Conservation (phyloP, 2,329 filamentous ascomycete genomes). For the Colletotrichum higginsianum region DNA sequence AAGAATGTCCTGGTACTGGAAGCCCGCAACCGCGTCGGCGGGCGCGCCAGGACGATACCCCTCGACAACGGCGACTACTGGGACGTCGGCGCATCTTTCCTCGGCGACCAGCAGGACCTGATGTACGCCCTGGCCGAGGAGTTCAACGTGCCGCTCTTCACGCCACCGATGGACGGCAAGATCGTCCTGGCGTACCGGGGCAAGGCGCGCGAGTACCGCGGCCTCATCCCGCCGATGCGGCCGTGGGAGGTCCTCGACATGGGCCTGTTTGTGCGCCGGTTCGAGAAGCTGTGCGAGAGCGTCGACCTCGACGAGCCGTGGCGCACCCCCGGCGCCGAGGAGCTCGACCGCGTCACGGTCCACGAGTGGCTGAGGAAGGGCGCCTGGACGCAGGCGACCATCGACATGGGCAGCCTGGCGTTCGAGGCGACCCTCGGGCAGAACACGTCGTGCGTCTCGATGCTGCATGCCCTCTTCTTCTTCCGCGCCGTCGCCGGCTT, state of each 20-base stretch:
- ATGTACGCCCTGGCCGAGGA: constrained; percentile 39
- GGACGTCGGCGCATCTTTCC: constrained; percentile 44
- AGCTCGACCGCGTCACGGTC: constrained; percentile 33
- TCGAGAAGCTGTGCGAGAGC: constrained; percentile 37
- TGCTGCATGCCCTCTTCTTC: constrained; percentile 42
- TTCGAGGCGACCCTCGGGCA: constrained; percentile 34
- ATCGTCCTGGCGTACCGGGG: constrained; percentile 36
- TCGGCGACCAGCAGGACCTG: constrained; percentile 42
- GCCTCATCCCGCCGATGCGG: constrained; percentile 40
- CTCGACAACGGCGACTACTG: constrained; percentile 40
- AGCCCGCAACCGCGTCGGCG: constrained; percentile 41
- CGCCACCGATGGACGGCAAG: constrained; percentile 29
- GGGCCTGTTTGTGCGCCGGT: constrained; percentile 19
- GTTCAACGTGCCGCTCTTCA: constrained; percentile 22
- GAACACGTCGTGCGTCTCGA: constrained; percentile 32
- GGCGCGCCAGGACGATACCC: constrained; percentile 34
- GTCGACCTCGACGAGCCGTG: constrained; percentile 38
- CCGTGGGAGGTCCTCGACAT: constrained; percentile 38
- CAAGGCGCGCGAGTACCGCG: constrained; percentile 34
- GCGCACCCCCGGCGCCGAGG: constrained; percentile 32
- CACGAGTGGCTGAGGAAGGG: constrained; percentile 29
- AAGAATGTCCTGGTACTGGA: constrained; percentile 35
- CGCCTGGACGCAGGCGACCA: constrained; percentile 23
- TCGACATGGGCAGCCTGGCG: constrained; percentile 28
- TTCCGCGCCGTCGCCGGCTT: constrained; percentile 33